Evolutionary conservation across 148 eudicot species (phyloP), one percentile per base, ranked within the genome.

Genomic region (Rhododendron simsii): DNA sequence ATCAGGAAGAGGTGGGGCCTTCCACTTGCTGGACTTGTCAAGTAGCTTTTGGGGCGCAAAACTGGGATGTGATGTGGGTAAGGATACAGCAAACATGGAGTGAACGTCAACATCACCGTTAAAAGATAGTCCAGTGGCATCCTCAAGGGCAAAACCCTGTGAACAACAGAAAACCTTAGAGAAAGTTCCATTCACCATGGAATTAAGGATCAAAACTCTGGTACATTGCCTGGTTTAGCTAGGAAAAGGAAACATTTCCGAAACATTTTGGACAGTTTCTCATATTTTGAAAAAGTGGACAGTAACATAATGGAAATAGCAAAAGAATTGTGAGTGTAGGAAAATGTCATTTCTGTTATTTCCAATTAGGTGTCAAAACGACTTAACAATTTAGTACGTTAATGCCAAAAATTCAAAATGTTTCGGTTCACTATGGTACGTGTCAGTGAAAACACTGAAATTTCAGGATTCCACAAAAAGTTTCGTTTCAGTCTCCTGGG

Each of bases 71-170:
- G 96, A 87, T 26, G 94, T 90, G 76, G 98, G 98, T 84, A 96
- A 93, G 39, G 98, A 92, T 81, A 95, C 98, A 59, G 96, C 95
- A 89, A 91, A 90, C 47, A 96, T 74, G 48, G 95, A 93, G 88
- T 93, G 95, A 75, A 92, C 92, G 78, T 93, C 96, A 81, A 96
- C 82, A 69, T 96, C 98, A 23, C 98, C 98, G 14, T 85, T 90
- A 81, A 94, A 86, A 45, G 91, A 89, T 84, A 96, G 83, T n/a
- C 98, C 98, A 26, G 98, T 96, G n/a, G 98, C 98, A 88, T 96
- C 98, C 87, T 96, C 98, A 6, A 96, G 94, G 7, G 95, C 81
- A 89, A 93, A 96, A 23, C 98, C 98, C 98, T 96, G 74, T 13
- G 67, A 92, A 84, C 81, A 82, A 51, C 35, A 85, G 87, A 83